Percentiles rank a stretch among this genome's conserved stretches.
Conservation (phyloP, 257 asterid species). For the Lycium barbarum region DNA sequence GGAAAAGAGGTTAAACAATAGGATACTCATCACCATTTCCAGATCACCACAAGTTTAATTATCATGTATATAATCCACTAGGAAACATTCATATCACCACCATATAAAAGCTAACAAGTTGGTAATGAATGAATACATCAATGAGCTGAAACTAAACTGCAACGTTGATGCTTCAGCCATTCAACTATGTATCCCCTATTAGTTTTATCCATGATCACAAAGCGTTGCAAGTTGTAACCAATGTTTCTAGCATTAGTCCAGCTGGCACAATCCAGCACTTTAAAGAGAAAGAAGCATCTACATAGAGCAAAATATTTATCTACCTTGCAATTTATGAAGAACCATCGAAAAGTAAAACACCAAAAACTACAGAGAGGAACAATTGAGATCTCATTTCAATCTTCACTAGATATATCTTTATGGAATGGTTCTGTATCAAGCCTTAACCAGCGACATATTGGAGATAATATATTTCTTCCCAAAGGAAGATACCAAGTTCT, state of each 20-base stretch:
- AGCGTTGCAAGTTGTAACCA: not conserved
- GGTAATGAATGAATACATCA: not conserved
- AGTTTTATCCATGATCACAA: not conserved
- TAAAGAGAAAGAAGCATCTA: not conserved
- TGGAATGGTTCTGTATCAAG: too few relatives aligned
- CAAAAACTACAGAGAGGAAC: not conserved
- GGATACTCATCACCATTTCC: not conserved
- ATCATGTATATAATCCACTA: not conserved
- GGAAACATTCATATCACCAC: not conserved
- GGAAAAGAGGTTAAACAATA: not conserved
- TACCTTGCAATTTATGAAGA: not conserved
- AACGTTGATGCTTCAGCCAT: not conserved
- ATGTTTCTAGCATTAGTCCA: not conserved
- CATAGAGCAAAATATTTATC: not conserved
- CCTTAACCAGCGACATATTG: too few relatives aligned
- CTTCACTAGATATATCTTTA: too few relatives aligned
- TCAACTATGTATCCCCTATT: not conserved
- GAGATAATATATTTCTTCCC: too few relatives aligned
- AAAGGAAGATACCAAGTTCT: too few relatives aligned
- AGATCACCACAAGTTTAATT: not conserved
- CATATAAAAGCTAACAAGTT: not conserved
- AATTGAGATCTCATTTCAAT: too few relatives aligned
- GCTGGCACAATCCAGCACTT: not conserved
- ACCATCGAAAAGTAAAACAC: not conserved
- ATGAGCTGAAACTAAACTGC: not conserved